Evolutionary conservation across 768 basidiomycete species (phyloP).

Genomic region (Crassisporium funariophilum): DNA sequence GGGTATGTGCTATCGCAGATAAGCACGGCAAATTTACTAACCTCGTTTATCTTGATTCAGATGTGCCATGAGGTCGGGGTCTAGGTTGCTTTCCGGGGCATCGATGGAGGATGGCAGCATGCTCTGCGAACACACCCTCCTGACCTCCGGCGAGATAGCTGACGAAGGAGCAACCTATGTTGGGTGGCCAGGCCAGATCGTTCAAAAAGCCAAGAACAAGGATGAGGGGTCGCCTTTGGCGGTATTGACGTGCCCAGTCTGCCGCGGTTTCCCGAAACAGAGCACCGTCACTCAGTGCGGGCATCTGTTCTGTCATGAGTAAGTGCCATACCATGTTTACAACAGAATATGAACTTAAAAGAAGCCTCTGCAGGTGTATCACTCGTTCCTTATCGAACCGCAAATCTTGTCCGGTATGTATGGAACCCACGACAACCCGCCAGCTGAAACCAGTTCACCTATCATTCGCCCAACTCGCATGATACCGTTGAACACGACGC

Average conservation of each 20-base stretch:
- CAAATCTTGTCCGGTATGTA: conserved; percentile 27
- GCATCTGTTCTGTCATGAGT: conserved; percentile 31
- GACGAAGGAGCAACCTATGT: conserved; percentile 42
- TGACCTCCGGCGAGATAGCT: conserved; percentile 49
- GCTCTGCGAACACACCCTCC: conserved; percentile 49
- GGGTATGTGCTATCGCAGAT: conserved; percentile 24
- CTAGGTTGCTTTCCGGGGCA: conserved; percentile 48
- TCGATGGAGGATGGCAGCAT: conserved; percentile 52
- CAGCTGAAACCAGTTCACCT: conserved; percentile 23
- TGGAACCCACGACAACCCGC: conserved; percentile 14
- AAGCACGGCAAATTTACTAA: neutral
- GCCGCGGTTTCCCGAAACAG: conserved; percentile 32
- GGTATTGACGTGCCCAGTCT: conserved; percentile 32
- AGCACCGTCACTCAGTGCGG: conserved; percentile 33
- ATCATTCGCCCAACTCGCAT: conserved; percentile 14
- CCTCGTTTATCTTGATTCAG: conserved; percentile 16
- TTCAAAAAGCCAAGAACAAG: neutral
- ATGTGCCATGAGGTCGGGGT: conserved; percentile 47
- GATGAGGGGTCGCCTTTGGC: conserved; percentile 10
- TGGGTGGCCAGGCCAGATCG: conserved; percentile 44
- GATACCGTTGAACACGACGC: neutral
- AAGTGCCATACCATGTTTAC: conserved; percentile 1
- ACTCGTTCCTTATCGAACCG: conserved; percentile 12
- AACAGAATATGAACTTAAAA: neutral
- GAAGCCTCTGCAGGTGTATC: conserved; percentile 19